These are phyloP conservation scores for Clitoria ternatea DNA, from an alignment of 306 rosid genomes.

Conservation along the genomic window DNA sequence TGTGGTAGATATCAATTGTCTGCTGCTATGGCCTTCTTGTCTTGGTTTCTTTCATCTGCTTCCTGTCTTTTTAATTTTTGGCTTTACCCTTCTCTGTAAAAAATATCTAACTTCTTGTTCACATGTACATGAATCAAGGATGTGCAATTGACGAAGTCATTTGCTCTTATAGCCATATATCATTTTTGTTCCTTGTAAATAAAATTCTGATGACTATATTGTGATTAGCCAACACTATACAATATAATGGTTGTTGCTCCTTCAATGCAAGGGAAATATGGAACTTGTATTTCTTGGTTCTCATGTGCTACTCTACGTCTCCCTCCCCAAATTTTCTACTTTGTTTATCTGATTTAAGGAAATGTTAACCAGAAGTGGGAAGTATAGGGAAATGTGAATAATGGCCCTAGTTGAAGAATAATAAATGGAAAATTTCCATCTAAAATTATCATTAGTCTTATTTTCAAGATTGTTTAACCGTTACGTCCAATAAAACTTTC, in stretches of 20 bases:
- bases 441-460: too few species aligned
- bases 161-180: constrained; percentile 19
- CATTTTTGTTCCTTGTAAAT: constrained; percentile 14
- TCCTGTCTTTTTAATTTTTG: constrained; percentile 82
- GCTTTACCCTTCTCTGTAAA: constrained; percentile 65
- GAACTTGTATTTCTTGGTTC: neutral
- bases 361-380: too few species aligned
- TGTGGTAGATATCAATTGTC: constrained; percentile 79
- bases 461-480: too few species aligned
- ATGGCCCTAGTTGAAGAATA: too few species aligned
- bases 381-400: too few species aligned
- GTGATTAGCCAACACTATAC: neutral
- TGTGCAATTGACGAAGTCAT: constrained; percentile 31
- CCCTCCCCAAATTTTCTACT: neutral
- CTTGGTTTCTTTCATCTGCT: constrained; percentile 72
- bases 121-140: constrained; percentile 24
- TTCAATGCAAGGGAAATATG: neutral
- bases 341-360: neutral
- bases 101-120: constrained; percentile 9
- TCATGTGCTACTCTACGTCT: neutral
- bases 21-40: constrained; percentile 83
- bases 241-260: neutral
- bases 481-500: too few species aligned
- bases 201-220: neutral
- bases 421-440: too few species aligned